Base-by-base conservation (phyloP, 108 stramenopile genomes). In the Nitzschia sp. region DNA sequence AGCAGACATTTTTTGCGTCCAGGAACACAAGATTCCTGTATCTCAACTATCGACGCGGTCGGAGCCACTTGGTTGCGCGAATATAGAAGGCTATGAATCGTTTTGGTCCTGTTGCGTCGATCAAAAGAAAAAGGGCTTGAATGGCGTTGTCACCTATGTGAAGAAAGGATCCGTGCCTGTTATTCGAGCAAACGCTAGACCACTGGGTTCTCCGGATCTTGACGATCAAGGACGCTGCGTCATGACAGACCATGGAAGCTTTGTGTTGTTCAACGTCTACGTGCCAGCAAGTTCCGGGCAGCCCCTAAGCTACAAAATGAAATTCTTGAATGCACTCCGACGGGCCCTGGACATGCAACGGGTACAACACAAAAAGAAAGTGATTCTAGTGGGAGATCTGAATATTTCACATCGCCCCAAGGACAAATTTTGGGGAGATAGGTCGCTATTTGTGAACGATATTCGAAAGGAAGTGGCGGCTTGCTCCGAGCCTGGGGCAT, bases 231-330 rank as follows among this genome's bases (percentile, higher is more conserved):
- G 96, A 47, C 76, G 96, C 3, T 94, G 91, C 51, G 64, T 97
- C 65, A 81, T 96, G 84, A 97, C 96, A 1, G 91, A 97, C 76
- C 96, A 97, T 74, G 93, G 92, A 4, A 55, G 29, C 1, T 95
- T 94, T 64, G 87, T 87, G 0, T 29, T 97, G 6, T 96, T 95
- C 64, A 97, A 97, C 79, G 92, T 96, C 0, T 97, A 97, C 60
- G 96, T 88, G n/a, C 96, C 96, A 1, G 82, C 84, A 46, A 84
- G 80, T 9, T 75, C 73, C 21, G 80, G 75, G 31, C 73, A 77
- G n/a, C 78, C 77, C 0, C 38, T 90, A 38, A 57, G 75, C 26
- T 78, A 80, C 61, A 90, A 89, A 51, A 90, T 95, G 89, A 86
- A 81, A 60, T 97, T 95, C 71, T 77, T 94, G 28, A 75, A 86